Evolutionary conservation across 106 monocot genomes (phyloP).

Genomic region (Agapanthus africanus): DNA sequence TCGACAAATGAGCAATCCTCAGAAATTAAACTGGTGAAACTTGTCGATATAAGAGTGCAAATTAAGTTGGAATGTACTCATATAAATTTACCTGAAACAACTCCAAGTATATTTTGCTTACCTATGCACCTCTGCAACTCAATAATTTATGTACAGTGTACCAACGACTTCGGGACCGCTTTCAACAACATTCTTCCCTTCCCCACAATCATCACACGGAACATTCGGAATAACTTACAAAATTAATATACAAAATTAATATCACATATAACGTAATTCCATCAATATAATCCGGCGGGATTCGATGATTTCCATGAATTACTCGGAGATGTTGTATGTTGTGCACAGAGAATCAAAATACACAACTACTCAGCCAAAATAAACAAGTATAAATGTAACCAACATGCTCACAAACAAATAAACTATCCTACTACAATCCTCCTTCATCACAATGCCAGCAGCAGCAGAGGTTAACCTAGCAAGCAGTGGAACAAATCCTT

Average conservation of each 20-base stretch:
- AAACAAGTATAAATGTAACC: background rate
- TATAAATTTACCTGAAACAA: no score
- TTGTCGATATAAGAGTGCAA: no score
- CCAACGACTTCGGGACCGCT: no score
- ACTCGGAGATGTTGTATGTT: background rate
- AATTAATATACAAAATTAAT: background rate
- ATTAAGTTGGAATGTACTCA: no score
- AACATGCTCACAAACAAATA: background rate
- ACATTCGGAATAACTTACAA: background rate
- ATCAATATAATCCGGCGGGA: background rate
- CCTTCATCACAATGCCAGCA: conserved; percentile 7
- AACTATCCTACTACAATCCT: background rate
- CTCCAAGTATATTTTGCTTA: no score
- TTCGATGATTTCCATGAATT: background rate
- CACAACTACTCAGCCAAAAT: background rate
- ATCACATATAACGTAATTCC: background rate
- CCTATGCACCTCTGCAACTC: no score
- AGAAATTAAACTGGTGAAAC: no score
- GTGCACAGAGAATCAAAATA: background rate
- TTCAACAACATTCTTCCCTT: no score
- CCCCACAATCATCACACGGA: background rate
- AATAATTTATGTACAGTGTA: no score
- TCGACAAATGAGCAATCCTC: conserved; percentile 28
- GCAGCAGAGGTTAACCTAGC: conserved; percentile 1
- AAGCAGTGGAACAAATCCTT: background rate